Evolutionary conservation across 1,284 basidiomycete species (phyloP), one percentile per base, ranked within the genome.

Genomic region (Moesziomyces sp.): DNA sequence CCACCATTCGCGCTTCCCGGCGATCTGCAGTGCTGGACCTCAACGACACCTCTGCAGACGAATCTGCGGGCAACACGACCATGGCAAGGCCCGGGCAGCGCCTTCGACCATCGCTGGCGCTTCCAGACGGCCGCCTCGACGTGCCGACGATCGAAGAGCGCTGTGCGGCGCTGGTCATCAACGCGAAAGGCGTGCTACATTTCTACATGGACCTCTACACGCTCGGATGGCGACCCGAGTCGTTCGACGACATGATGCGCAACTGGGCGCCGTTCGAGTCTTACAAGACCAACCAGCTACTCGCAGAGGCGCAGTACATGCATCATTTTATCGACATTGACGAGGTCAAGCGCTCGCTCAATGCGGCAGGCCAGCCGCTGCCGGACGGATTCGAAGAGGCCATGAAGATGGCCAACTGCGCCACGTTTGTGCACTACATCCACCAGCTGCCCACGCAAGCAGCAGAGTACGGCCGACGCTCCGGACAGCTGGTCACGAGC

Each of bases 361-460:
- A 46, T n/a, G 47, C 55, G 16, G 48, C 52, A 8, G 61, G 55
- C 0, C 52, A 68, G n/a, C 28, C 52, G 10, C 56, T 42, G 5
- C 61, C 64, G 6, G 67, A 73, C 8, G 65, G 59, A 3, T 64
- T 78, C 34, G 52, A 64, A 10, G 76, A 78, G 16, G 64, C 70
- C 5, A 69, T 79, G 70, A 63, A 58, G 43, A 69, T 79, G 59
- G 77, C 70, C 59, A 79, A 79, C 46, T 74, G 73, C 30, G 77
- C 77, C 14, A 77, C 77, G 3, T 79, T 79, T 54, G 69, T 79
- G 1, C 75, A 78, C 49, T 77, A 77, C 62, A 58, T 79, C 23
- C 76, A 73, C 34, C 74, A 77, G 46, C 54, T 77, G 7, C 74
- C 70, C 0, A 52, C 50, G n/a, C 51, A 71, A 19, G 53, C 58